Evolutionary conservation across 202 grass and related monocot genomes (phyloP), one percentile per base, ranked within the genome.

Genomic region (Schoenoplectus triqueter): DNA sequence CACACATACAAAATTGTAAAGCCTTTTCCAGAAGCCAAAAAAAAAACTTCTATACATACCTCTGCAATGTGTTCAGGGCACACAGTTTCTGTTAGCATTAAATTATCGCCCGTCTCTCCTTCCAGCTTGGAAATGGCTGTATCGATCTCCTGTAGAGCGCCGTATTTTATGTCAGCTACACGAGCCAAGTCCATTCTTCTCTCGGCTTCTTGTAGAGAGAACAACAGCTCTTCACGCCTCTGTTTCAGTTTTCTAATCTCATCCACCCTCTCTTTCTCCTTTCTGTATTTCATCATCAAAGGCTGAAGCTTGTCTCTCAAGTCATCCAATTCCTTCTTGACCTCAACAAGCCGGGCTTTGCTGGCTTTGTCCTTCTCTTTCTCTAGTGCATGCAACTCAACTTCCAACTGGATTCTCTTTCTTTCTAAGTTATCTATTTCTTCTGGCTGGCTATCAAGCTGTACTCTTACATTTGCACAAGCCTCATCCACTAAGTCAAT

Each of bases 361-460:
- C 91, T 95, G 74, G 91, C 95, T 69, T 95, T 98, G 77, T 98
- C 92, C 59, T 95, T 98, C 85, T 95, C 95, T 82, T 93, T 97
- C 86, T 97, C 95, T 46, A 97, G 89, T 5, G 92, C 95, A 71
- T 97, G 95, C 13, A 87, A 89, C 86, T 98, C 92, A 0, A 98
- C 92, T 55, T 95, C 95, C 40, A 98, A 80, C 81, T 98, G 95
- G 73, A 95, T 98, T 55, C 92, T 86, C 85, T 98, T 98, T 84
- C 95, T 89, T 62, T 95, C 92, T 1, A 98, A 88, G 55, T 93
- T 93, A 22, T 98, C 95, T 7, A 98, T 98, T 84, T 98, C 95
- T 78, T 98, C 92, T n/a, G 95, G 95, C 63, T 98, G 95, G 84
- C 95, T 98, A 83, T 98, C 92, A 50, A 98, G 89, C 64, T 95